These are phyloP conservation scores for Ettlia oleoabundans DNA, from an alignment of 139 green algal genomes.

Conservation along the genomic window DNA sequence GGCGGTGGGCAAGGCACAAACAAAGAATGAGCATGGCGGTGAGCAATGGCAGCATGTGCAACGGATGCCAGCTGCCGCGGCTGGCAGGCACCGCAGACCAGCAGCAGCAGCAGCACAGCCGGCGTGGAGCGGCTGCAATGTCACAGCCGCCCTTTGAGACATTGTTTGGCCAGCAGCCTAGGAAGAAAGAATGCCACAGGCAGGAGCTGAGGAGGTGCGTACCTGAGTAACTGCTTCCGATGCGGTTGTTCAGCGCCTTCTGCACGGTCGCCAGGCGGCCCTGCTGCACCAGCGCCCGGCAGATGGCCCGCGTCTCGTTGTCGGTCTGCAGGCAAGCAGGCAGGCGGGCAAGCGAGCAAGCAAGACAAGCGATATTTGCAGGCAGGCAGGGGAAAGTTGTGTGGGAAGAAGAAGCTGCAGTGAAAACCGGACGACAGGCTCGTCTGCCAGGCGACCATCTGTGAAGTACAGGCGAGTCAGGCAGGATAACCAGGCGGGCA, in stretches of 20 bases:
- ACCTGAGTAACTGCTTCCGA: slow-evolving; percentile 26
- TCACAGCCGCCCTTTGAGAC: no score
- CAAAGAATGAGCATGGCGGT: neutral
- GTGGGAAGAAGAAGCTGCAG: no score
- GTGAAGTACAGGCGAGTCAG: no score
- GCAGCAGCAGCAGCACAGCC: neutral
- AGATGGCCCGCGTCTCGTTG: slow-evolving; percentile 7
- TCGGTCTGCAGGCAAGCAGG: slow-evolving; percentile 1
- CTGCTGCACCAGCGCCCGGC: slow-evolving; percentile 18
- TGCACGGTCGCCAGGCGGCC: slow-evolving; percentile 14
- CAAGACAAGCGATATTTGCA: neutral
- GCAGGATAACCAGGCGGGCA: no score
- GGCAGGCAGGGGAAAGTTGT: no score
- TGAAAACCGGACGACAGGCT: no score
- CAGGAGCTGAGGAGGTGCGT: neutral
- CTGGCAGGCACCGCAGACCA: no score
- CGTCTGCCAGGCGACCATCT: no score
- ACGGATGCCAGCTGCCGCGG: no score
- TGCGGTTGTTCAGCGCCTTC: slow-evolving; percentile 34
- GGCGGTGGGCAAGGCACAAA: neutral
- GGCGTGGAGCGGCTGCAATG: no score
- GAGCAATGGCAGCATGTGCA: neutral
- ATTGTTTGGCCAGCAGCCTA: neutral
- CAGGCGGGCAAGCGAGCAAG: neutral
- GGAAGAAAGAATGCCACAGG: neutral